Evolutionary conservation across 2,329 filamentous ascomycete genomes (phyloP), one percentile per base, ranked within the genome.

Genomic region (Aspergillus texensis): DNA sequence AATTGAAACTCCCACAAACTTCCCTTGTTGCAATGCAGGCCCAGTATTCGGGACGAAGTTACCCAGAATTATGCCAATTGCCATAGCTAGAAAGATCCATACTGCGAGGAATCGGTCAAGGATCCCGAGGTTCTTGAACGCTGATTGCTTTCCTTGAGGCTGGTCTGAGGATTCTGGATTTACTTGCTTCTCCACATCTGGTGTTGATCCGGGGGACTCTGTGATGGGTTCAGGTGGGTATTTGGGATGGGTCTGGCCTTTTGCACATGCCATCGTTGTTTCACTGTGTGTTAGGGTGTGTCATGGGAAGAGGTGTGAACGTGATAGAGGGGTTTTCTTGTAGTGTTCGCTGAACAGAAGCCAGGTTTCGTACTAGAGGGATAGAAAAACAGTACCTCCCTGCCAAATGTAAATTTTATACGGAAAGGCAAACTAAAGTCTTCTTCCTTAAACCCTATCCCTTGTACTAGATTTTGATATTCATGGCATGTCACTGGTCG

Each of bases 71-170:
- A 95, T 89, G 4, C 92, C 91, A 9, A 93, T 77, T 1, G 85
- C 82, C 88, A 95, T 95, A 53, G 91, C 90, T 0, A 94, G 83
- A 30, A 94, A 81, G 63, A 94, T 94, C 91, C 91, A 91, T 30
- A 90, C 43, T 2, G 86, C 88, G 0, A 91, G 83, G 68, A 87
- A 87, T 2, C 87, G 84, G 70, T 91, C 88, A 0, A 91, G 81
- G 67, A 84, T 81, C 5, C 85, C 84, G 0, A 90, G 83, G 1
- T 83, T 78, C 50, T 84, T 85, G 62, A 77, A 78, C 2, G 71
- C 64, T 1, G 75, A 77, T 24, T 50, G n/a, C 32, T 71, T 65
- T n/a, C 32, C 21, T 24, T 60, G 56, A 11, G 60, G 24, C 3
- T n/a, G 24, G 9, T 55, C 57, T 43, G 28, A 16, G 24, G 24